Base-by-base conservation (phyloP, 1,284 basidiomycete species). In the Marasmius fiardii region DNA sequence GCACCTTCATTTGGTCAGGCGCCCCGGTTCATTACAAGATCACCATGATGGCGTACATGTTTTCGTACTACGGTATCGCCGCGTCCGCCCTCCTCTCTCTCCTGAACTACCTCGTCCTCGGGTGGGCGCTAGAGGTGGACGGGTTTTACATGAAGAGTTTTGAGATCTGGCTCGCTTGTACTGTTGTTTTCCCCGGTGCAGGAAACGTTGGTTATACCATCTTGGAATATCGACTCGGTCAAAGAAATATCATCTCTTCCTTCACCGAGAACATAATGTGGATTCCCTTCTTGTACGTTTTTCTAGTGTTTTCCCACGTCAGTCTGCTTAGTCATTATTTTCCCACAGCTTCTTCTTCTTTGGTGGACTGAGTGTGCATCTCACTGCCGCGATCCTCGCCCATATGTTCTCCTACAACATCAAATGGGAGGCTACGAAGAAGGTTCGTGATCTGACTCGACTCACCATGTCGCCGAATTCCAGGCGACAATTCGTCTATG, bases 321-420 rank as follows among this genome's bases (percentile, higher is more conserved):
- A 16, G 35, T 6, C 16, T 50, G 6, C 18, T 7, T n/a, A 2
- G 26, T 48, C 4, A 60, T 53, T 35, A n/a, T 41, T 26, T 26
- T 23, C 56, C 52, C 63, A 53, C 65, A 91, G 90, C 75, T 86
- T 88, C 73, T 90, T 92, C 74, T 93, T 93, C 81, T 93, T 93
- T 64, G 83, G 85, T 31, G 91, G 91, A 0, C 75, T 93, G 55
- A 83, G 83, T 52, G 81, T 90, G 52, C 90, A 90, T 59, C 79
- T 93, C 39, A 77, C 84, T 3, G 77, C 81, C 34, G 89, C 92
- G 0, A 74, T 94, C 20, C 75, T 92, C n/a, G 83, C 90, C 0
- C 92, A 95, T 67, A 58, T 92, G 54, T 85, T 93, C 69, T 90
- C 89, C 2, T 91, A 90, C 71, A 85, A 93, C 70, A 94, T 94